Percentiles rank a stretch among this genome's conserved stretches.
These are phyloP conservation scores for Begonia fuchsioides DNA, from an alignment of 306 rosid species.

Conservation along the genomic window DNA sequence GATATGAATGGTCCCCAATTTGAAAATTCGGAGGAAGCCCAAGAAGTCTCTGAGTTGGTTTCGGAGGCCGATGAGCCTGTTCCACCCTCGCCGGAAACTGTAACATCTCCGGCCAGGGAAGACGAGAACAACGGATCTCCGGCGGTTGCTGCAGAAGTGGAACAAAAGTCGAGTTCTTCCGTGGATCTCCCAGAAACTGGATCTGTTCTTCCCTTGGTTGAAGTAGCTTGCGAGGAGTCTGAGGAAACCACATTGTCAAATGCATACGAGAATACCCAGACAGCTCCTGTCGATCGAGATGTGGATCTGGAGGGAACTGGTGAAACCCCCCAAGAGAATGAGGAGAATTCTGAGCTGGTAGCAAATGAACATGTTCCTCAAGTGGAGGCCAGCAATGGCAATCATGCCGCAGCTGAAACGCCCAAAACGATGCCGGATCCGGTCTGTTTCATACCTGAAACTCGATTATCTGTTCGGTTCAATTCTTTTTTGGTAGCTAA, in stretches of 20 bases:
- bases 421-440: conserved; percentile 19
- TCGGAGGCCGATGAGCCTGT: too few species aligned
- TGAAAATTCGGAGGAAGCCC: not conserved
- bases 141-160: not conserved
- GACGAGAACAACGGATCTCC: conserved; percentile 3
- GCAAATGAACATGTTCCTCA: conserved; percentile 1
- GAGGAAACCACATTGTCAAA: too few species aligned
- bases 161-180: not conserved
- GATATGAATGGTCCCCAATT: conserved; percentile 3
- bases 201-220: too few species aligned
- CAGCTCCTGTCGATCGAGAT: conserved; percentile 8
- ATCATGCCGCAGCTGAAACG: conserved; percentile 12
- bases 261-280: conserved; percentile 8
- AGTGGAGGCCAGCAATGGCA: not conserved
- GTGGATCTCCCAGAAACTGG: too few species aligned
- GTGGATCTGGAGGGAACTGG: conserved; percentile 8
- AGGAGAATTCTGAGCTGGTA: conserved; percentile 16
- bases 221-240: too few species aligned
- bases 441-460: conserved; percentile 16
- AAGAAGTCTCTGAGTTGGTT: too few species aligned
- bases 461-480: not conserved
- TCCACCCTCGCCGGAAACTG: too few species aligned
- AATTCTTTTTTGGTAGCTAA: not conserved
- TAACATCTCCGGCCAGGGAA: conserved; percentile 1
- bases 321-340: conserved; percentile 16